Base-by-base conservation (phyloP, 345 rosid genomes). In the Eucalyptus regnans region DNA sequence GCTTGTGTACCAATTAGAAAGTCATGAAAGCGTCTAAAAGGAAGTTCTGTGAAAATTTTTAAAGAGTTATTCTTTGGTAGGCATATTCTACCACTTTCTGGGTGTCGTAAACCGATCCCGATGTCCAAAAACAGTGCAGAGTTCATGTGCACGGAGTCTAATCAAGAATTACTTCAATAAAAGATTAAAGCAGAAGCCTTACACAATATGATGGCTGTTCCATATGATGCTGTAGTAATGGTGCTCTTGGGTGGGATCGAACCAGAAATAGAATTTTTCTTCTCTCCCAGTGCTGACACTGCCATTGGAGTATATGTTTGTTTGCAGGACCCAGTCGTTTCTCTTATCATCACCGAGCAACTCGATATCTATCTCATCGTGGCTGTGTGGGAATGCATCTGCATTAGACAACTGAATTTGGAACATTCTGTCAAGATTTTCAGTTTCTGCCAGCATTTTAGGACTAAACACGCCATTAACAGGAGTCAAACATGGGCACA, bases 311-410 rank as follows among this genome's bases (percentile, higher is more conserved):
- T 97, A 96, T 2, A 97, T 89, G 86, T 97, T 97, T 12, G 99
- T 97, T 89, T 97, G 99, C 44, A 96, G 87, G 54, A 88, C 89
- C 99, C 99, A 97, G 88, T 96, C 98, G 37, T 95, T 94, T 92
- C 96, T 93, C 91, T 93, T 93, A 80, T 96, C 98, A 87, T 95
- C 95, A 1, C 99, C 99, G 37, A 96, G 96, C 62, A 97, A 88
- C 88, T 97, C 99, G 84, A 97, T 92, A 79, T 96, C 99, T 37
- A 97, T 96, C 93, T 97, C 99, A 51, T 97, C 99, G 87, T 97
- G 99, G 91, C 81, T 95, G 89, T 94, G 96, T 0, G 96, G 96
- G 89, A 93, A 95, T 27, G 25, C 90, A 71, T 95, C 98, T 89
- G 95, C 94, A 90, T 97, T 97, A 23, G 98, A 94, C 94, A 97